Base-by-base conservation (phyloP, 1,284 basidiomycete genomes). In the Trichosporon sp. region DNA sequence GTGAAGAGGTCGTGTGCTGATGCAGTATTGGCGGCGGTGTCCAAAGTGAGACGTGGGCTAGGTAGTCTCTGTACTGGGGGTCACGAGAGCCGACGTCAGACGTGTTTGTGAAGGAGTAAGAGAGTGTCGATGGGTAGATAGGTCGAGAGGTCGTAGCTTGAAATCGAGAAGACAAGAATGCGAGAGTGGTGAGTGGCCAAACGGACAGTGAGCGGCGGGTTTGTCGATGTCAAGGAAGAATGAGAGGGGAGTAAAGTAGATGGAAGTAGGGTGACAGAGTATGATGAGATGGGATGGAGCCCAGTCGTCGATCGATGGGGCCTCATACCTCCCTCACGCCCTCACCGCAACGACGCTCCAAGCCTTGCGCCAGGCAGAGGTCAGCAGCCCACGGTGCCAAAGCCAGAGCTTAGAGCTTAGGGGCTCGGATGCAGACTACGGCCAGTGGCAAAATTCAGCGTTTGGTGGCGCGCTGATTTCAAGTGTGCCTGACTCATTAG, bases 241-340 rank as follows among this genome's bases (percentile, higher is more conserved):
- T 12, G 31, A 35, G 26, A 35, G 12, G 56, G 7, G 12, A 37
- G n/a, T 63, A 19, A 37, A n/a, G 31, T 21, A 21, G 14, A 63
- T 26, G 6, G 59, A 63, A 35, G 59, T 12, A 37, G 59, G 19
- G 59, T 63, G 59, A 63, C 59, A 35, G 32, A 35, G 59, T 32
- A 14, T 35, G 31, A 35, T 63, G 48, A 54, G 51, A 11, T 35
- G 31, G 32, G 59, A 63, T 63, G 59, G 59, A 63, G 59, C 59
- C 59, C 59, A 63, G 59, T 63, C 31, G 59, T 63, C 59, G 59
- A 63, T 63, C 59, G 59, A 35, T 63, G 31, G 59, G 59, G 59
- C 31, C 59, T 35, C 56, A 32, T 26, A 26, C 26, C 26, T 26
- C 26, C 26, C 26, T 26, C 26, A 26, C 26, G 26, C 26, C 26